Evolutionary conservation across 495 filamentous ascomycete species (phyloP).

Genomic region (Polyplosphaeria fusca): DNA sequence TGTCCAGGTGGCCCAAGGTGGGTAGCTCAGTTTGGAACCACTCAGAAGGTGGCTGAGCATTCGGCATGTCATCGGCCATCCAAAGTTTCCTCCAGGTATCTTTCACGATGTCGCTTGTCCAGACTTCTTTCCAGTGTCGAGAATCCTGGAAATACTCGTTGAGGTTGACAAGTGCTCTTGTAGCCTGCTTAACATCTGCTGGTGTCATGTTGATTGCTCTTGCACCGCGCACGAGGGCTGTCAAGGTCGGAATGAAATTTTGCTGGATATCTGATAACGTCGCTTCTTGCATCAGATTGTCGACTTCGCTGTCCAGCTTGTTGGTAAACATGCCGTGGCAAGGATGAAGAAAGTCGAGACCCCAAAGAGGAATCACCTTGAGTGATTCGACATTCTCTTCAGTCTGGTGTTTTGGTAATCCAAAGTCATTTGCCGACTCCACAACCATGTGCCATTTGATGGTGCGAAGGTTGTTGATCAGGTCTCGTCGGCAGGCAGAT

Average conservation of each 20-base stretch:
- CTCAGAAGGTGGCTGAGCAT: conserved; percentile 50
- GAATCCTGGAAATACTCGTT: conserved; percentile 61
- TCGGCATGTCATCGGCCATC: conserved; percentile 55
- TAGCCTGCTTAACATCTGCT: conserved; percentile 54
- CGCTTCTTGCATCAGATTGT: conserved; percentile 51
- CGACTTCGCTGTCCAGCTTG: conserved; percentile 59
- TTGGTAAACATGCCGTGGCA: conserved; percentile 64
- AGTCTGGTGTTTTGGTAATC: conserved; percentile 63
- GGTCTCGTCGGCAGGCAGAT: conserved; percentile 64
- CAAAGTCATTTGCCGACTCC: conserved; percentile 64
- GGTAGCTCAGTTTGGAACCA: conserved; percentile 61
- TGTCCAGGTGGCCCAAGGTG: conserved; percentile 55
- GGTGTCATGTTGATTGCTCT: conserved; percentile 51
- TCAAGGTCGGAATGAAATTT: conserved; percentile 62
- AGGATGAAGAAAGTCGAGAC: conserved; percentile 60
- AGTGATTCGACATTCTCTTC: conserved; percentile 64
- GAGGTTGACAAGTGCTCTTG: conserved; percentile 57
- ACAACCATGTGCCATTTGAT: conserved; percentile 67
- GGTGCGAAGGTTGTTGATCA: conserved; percentile 61
- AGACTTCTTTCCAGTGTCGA: conserved; percentile 62
- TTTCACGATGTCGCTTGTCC: conserved; percentile 60
- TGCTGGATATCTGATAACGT: conserved; percentile 55
- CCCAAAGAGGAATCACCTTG: conserved; percentile 66
- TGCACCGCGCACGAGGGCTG: conserved; percentile 57
- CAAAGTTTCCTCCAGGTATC: conserved; percentile 60